Evolutionary conservation across 2,329 filamentous ascomycete genomes (phyloP), one percentile per base, ranked within the genome.

Genomic region (Colletotrichum sidae): DNA sequence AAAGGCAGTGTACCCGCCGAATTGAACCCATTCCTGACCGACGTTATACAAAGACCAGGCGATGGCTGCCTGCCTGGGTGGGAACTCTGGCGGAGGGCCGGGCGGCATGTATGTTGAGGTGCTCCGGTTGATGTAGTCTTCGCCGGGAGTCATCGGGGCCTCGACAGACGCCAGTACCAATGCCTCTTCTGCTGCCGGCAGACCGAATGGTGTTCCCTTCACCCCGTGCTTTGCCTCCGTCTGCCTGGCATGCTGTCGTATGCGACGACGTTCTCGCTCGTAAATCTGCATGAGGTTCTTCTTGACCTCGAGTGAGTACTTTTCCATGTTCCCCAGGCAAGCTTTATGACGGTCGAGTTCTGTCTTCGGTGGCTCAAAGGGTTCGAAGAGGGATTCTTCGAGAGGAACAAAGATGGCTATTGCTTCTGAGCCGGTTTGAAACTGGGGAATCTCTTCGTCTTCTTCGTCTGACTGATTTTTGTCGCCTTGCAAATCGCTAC

Each of bases 351-450:
- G 74, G 38, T 75, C 73, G 42, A 74, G 51, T 6, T 74, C 67
- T 59, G 71, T 68, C 13, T 69, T 70, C 3, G 74, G 72, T n/a
- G 59, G 41, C 2, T 69, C 58, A 35, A 70, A 68, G 2, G 74
- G 71, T 55, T 71, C 60, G 37, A 74, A 70, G 15, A 78, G 68
- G 60, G 77, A 74, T 6, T 72, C 60, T 13, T 67, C 70, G 34
- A 78, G 60, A 0, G 77, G 78, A 2, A 78, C 73, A 54, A 79
- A 79, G 25, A 77, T 75, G 44, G 71, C 71, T 53, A 66, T 62
- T 1, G 52, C 52, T 3, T 46, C 41, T 3, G 42, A 41, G 0
- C 53, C 59, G 11, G 35, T 73, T 8, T 52, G 68, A 42, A 79
- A 71, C 2, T 65, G 70, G 0, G 72, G 72, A 38, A 76, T 73